Evolutionary conservation across 352 stramenopile species (phyloP).

Genomic region (Phytophthora hibernalis): DNA sequence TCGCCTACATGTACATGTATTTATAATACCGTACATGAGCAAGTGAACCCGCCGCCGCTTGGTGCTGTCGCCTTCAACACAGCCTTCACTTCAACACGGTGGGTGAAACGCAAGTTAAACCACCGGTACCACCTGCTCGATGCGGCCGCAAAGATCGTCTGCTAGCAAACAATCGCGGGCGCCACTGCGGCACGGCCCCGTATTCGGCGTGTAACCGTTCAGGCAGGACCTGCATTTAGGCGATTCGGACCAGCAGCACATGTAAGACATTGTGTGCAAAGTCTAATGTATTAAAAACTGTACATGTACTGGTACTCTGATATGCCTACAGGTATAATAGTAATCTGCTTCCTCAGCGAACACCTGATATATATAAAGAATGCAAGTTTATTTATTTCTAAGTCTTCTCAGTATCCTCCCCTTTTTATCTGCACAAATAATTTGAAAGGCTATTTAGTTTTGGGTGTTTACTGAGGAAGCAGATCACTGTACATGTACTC

Average conservation of each 20-base stretch:
- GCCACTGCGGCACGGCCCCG: not conserved
- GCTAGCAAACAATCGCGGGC: not conserved
- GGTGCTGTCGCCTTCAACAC: constrained; percentile 17
- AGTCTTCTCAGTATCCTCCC: no score
- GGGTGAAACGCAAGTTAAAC: constrained; percentile 30
- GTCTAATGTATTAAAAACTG: no score
- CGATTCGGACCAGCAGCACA: constrained; percentile 1
- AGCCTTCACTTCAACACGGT: constrained; percentile 23
- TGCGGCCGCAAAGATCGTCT: constrained; percentile 19
- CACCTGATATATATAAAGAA: no score
- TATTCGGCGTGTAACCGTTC: not conserved
- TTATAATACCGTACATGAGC: no score
- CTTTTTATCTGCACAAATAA: no score
- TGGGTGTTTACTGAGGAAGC: no score
- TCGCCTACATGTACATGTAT: not conserved
- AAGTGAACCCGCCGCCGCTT: constrained; percentile 19
- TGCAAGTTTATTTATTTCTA: no score
- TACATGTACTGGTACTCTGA: no score
- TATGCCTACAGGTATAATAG: no score
- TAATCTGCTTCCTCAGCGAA: no score
- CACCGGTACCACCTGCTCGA: constrained; percentile 22
- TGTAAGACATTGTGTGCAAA: no score
- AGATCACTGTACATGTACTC: constrained; percentile 29
- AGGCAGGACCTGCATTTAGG: not conserved
- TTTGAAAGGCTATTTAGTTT: no score